phyloP scores from a whole-genome alignment of 495 filamentous ascomycete genomes.

The Aspergillus egyptiacus region DNA sequence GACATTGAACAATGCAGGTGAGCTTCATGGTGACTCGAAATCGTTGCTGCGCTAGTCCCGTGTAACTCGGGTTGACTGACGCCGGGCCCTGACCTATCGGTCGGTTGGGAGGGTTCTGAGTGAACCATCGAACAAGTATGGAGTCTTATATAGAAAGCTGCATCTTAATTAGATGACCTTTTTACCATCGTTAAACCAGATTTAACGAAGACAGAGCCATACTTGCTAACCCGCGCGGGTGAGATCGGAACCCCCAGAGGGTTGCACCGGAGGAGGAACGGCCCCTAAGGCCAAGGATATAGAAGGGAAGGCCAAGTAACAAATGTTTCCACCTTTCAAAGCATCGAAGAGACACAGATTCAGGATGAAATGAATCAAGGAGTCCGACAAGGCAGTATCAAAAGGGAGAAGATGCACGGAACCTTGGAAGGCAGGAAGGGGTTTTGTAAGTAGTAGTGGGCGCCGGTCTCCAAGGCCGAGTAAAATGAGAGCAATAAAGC shows the following conservation, averaged over 20 bases:
- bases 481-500: conserved; percentile 1
- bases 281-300: conserved; percentile 1
- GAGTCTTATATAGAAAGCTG: not conserved
- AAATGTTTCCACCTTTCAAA: not conserved
- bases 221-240: conserved; percentile 12
- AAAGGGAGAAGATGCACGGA: not conserved
- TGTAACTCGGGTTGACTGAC: conserved; percentile 18
- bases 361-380: not conserved
- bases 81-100: conserved; percentile 23
- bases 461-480: not conserved
- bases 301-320: not conserved
- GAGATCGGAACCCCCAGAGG: conserved; percentile 17
- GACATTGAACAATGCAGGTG: conserved; percentile 10
- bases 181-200: conserved; percentile 3
- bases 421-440: conserved; percentile 3
- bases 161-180: conserved; percentile 6
- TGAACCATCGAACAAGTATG: conserved; percentile 24
- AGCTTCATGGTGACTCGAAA: conserved; percentile 19
- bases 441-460: not conserved
- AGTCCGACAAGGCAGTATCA: not conserved
- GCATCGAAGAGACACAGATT: not conserved
- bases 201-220: conserved; percentile 1
- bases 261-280: conserved; percentile 7
- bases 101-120: conserved; percentile 20
- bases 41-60: conserved; percentile 13